Percentiles rank a stretch among this genome's conserved stretches.
phyloP scores from a whole-genome alignment of 768 basidiomycete species.

The Vishniacozyma victoriae region DNA sequence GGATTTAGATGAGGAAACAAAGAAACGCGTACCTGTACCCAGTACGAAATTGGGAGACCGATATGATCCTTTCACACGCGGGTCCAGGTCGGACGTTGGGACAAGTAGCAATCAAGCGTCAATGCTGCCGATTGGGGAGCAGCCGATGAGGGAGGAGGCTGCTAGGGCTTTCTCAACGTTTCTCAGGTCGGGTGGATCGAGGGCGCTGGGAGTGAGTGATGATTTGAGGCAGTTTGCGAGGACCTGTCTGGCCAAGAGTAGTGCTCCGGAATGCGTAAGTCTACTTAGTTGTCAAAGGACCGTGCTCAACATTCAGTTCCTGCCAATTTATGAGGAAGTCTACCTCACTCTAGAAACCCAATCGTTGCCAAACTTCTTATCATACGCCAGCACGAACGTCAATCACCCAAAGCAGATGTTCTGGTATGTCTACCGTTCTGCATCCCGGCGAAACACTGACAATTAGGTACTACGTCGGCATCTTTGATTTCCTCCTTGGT shows the following conservation, averaged over 20 bases:
- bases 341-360: constrained; percentile 36
- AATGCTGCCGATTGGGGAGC: constrained; percentile 4
- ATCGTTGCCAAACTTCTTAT: constrained; percentile 33
- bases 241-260: constrained; percentile 25
- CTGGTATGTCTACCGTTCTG: constrained; percentile 23
- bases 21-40: constrained; percentile 24
- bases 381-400: constrained; percentile 29
- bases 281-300: neutral
- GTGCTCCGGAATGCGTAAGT: constrained; percentile 39
- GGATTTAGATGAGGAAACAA: constrained; percentile 7
- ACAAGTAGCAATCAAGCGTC: neutral
- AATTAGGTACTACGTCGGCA: constrained; percentile 36
- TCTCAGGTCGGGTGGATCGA: constrained; percentile 23
- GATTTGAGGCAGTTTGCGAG: constrained; percentile 29
- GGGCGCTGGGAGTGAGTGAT: constrained; percentile 36
- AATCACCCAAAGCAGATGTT: constrained; percentile 39
- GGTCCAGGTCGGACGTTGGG: neutral
- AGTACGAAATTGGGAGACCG: constrained; percentile 29
- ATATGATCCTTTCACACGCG: constrained; percentile 20
- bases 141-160: constrained; percentile 39
- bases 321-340: constrained; percentile 38
- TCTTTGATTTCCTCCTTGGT: constrained; percentile 24
- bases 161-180: constrained; percentile 38
- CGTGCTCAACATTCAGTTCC: constrained; percentile 18
- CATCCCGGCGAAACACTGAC: neutral